Conservation (phyloP, 1,139 yeast species). For the Wickerhamiella infanticola region DNA sequence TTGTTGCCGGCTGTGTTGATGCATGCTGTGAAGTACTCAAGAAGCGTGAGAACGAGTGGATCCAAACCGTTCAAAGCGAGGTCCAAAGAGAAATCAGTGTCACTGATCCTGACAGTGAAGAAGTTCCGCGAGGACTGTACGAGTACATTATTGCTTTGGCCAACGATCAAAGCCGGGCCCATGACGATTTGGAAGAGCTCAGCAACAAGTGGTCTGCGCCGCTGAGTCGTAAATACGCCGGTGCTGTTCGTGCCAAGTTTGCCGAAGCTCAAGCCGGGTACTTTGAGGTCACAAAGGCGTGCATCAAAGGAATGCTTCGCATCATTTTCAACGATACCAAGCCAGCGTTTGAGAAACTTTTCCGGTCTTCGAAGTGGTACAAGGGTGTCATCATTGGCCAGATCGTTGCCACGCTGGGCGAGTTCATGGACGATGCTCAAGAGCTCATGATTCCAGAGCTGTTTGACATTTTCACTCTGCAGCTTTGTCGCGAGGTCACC, state of each 20-base stretch:
- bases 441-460: slow-evolving; percentile 34
- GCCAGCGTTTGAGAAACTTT: slow-evolving; percentile 33
- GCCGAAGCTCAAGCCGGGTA: slow-evolving; percentile 55
- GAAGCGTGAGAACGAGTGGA: slow-evolving; percentile 48
- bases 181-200: slow-evolving; percentile 63
- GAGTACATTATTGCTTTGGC: slow-evolving; percentile 77
- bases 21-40: slow-evolving; percentile 52
- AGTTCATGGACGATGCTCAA: slow-evolving; percentile 51
- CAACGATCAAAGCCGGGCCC: slow-evolving; percentile 77
- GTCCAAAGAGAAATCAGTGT: slow-evolving; percentile 24
- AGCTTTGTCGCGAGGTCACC: slow-evolving; percentile 33
- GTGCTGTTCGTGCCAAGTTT: slow-evolving; percentile 11
- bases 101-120: slow-evolving; percentile 30
- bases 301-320: slow-evolving; percentile 46
- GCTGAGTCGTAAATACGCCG: slow-evolving; percentile 45
- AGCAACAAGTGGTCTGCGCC: slow-evolving; percentile 46
- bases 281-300: slow-evolving; percentile 57
- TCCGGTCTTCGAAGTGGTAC: slow-evolving; percentile 26
- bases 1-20: slow-evolving; percentile 67
- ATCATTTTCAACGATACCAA: slow-evolving; percentile 60
- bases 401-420: slow-evolving; percentile 57
- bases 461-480: slow-evolving; percentile 38
- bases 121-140: slow-evolving; percentile 52
- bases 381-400: slow-evolving; percentile 38
- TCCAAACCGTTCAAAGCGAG: slow-evolving; percentile 41